Base-by-base conservation (phyloP, 192 early-diverging fungal species). In the Diversispora epigaea region DNA sequence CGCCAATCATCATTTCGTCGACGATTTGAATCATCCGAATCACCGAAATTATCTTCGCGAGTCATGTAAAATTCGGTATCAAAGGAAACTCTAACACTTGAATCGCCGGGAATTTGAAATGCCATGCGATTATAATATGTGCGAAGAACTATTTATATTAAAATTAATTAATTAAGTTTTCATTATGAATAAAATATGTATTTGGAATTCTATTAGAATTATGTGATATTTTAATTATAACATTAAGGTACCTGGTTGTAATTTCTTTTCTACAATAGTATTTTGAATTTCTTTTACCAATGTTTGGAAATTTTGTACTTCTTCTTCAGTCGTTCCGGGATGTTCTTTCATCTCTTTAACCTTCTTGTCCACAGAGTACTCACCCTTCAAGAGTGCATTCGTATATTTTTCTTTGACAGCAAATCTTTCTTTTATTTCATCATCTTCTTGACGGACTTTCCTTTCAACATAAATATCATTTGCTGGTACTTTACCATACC, bases 101-200 rank as follows among this genome's bases (percentile, higher is more conserved):
- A 89, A 84, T 99, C 96, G 22, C 93, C 96, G 6, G 98, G 98
- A 25, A 98, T 84, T 81, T 99, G 98, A 85, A 99, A 99, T 9
- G 98, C 96, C 12, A 95, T 97, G 71, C 98, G 91, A 82, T 97
- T 97, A 85, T 98, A 98, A 75, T 95, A 93, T 0, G 95, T 93
- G 60, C 97, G 88, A 76, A 97, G 81, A 5, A 93, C 86, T 87
- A 69, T 32, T 32, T 32, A 32, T 32, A 32, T 32, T 32, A 32
- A 32, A 32, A 32, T 32, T 32, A 32, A 32, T 32, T 32, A 32
- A 32, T 32, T 32, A 32, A 32, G 25, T 32, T 32, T 32, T 2
- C 25, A 32, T 39, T 17, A 15, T 19, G 66, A 61, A 71, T 12
- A 52, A 52, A 15, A 52, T 0, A 52, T 52, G 17, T 52, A 52